phyloP scores from a whole-genome alignment of 441 rosid species.

The Jatropha podagrica region DNA sequence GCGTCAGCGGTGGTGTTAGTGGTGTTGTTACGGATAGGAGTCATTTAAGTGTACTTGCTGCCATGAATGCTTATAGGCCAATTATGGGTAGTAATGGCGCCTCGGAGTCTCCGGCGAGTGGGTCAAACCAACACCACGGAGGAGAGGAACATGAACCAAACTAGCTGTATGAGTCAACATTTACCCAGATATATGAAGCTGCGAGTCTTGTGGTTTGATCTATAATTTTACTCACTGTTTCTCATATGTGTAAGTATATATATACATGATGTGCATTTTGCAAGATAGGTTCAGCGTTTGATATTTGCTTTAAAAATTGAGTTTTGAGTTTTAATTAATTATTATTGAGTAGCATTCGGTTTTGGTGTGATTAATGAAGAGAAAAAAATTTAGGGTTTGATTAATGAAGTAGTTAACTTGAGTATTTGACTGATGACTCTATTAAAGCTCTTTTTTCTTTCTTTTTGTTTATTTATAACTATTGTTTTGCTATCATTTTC shows the following conservation, averaged over 20 bases:
- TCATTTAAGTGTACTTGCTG: slow-evolving; percentile 61
- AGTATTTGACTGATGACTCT: too few relatives aligned
- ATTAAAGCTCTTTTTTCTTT: too few relatives aligned
- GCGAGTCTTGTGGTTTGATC: slow-evolving; percentile 41
- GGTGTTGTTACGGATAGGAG: slow-evolving; percentile 34
- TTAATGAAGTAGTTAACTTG: not conserved
- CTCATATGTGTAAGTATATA: slow-evolving; percentile 14
- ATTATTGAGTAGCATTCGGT: slow-evolving; percentile 15
- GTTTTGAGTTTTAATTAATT: slow-evolving; percentile 2
- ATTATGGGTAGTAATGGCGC: slow-evolving; percentile 32
- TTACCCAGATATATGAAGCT: slow-evolving; percentile 30
- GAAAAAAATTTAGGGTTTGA: slow-evolving; percentile 34
- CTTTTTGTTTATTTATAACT: too few relatives aligned
- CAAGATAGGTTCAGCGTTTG: slow-evolving; percentile 22
- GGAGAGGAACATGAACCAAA: slow-evolving; percentile 44
- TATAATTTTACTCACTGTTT: slow-evolving; percentile 15
- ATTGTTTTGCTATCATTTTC: too few relatives aligned
- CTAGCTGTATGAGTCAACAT: slow-evolving; percentile 31
- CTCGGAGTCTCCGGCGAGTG: slow-evolving; percentile 40
- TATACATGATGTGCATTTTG: slow-evolving; percentile 23
- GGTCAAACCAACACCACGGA: slow-evolving; percentile 45
- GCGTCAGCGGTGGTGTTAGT: slow-evolving; percentile 7
- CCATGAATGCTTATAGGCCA: slow-evolving; percentile 62
- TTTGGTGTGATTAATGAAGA: slow-evolving; percentile 25
- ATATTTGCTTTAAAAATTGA: slow-evolving; percentile 25